Conservation (phyloP, 2,329 filamentous ascomycete species). For the Fusarium sp. region DNA sequence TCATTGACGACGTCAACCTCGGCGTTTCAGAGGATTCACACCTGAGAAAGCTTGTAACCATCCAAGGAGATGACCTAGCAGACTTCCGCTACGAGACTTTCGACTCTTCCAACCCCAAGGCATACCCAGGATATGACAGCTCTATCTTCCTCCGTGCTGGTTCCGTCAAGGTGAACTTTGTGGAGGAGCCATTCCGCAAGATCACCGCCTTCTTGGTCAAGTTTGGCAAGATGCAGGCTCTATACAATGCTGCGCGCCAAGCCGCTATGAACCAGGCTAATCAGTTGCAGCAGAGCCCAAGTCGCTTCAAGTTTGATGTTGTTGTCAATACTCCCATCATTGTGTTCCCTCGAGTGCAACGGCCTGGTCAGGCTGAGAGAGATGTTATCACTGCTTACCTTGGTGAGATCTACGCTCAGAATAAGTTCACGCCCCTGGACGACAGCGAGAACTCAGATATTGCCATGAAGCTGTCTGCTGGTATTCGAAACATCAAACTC, state of each 20-base stretch:
- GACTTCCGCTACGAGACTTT: slow-evolving; percentile 99
- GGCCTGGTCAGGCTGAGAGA: slow-evolving; percentile 73
- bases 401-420: slow-evolving; percentile 96
- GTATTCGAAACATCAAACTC: slow-evolving; percentile 89
- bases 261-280: slow-evolving; percentile 93
- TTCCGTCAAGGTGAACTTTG: slow-evolving; percentile 95
- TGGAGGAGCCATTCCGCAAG: slow-evolving; percentile 97
- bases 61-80: slow-evolving; percentile 93
- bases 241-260: slow-evolving; percentile 96
- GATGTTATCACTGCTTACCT: slow-evolving; percentile 93
- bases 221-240: slow-evolving; percentile 99
- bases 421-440: slow-evolving; percentile 86
- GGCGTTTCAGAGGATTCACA: slow-evolving; percentile 84
- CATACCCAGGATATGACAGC: slow-evolving; percentile 94
- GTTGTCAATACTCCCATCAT: slow-evolving; percentile 95
- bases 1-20: slow-evolving; percentile 93
- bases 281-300: slow-evolving; percentile 89
- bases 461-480: slow-evolving; percentile 89
- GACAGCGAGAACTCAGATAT: slow-evolving; percentile 77
- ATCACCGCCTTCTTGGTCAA: slow-evolving; percentile 98
- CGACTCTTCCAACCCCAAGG: slow-evolving; percentile 72
- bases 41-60: slow-evolving; percentile 87
- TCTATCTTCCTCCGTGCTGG: slow-evolving; percentile 90
- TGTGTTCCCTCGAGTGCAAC: slow-evolving; percentile 85
- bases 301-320: slow-evolving; percentile 92